Percentiles rank a stretch among this genome's conserved stretches.
Conservation (phyloP, 306 rosid species). For the Erythrophleum fordii region DNA sequence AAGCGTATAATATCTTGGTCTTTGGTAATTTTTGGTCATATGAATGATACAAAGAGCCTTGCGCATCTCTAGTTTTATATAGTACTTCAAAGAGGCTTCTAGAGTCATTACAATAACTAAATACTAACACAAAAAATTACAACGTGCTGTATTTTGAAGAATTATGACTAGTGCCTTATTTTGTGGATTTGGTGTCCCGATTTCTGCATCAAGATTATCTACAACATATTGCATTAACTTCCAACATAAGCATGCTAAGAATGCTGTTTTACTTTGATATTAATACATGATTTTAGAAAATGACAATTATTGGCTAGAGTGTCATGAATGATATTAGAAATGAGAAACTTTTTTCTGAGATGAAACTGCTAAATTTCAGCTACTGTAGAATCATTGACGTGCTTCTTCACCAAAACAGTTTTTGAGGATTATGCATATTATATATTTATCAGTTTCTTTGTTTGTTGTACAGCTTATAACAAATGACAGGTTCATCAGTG, state of each 20-base stretch:
- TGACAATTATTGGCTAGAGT: background rate
- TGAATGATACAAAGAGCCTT: background rate
- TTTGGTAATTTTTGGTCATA: background rate
- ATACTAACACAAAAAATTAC: background rate
- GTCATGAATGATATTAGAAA: background rate
- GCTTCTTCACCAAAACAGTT: background rate
- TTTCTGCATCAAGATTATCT: background rate
- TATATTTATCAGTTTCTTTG: background rate
- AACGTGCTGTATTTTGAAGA: background rate
- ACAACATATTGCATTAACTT: background rate
- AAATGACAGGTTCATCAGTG: conserved; percentile 49
- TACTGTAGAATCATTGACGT: background rate
- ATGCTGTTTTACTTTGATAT: background rate
- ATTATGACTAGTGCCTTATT: background rate
- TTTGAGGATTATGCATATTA: background rate
- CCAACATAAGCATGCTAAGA: background rate
- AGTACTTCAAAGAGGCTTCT: background rate
- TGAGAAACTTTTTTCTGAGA: background rate
- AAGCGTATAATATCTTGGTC: background rate
- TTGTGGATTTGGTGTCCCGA: background rate
- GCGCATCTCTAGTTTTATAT: background rate
- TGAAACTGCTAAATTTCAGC: background rate
- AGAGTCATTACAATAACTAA: background rate
- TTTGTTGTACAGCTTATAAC: conserved; percentile 43
- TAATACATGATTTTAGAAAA: background rate